Percentiles rank a stretch among this genome's conserved stretches.
Evolutionary conservation across 163 green algal species (phyloP).

Genomic region (Smithsoniella earleae): DNA sequence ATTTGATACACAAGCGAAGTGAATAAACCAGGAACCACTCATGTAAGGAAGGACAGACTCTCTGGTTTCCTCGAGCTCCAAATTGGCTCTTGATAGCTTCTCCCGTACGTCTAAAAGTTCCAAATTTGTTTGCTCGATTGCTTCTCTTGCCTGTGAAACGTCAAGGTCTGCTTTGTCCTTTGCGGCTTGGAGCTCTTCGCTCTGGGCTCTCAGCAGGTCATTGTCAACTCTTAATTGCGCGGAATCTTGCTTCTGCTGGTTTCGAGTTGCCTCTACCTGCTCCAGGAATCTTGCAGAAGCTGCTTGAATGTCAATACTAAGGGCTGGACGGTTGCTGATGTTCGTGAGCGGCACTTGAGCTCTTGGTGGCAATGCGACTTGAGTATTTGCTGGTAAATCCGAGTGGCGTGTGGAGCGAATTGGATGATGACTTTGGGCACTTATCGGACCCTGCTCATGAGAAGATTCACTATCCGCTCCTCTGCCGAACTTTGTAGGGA

Average conservation of each 20-base stretch:
- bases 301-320: not conserved
- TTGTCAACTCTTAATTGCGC: not conserved
- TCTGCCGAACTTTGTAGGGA: too few species aligned
- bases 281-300: constrained; percentile 23
- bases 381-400: too few species aligned
- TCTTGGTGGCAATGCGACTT: too few species aligned
- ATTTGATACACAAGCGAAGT: too few species aligned
- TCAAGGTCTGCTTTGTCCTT: constrained; percentile 15
- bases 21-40: too few species aligned
- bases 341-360: constrained; percentile 11
- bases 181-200: not conserved
- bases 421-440: too few species aligned
- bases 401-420: too few species aligned
- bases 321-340: constrained; percentile 13
- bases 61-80: constrained; percentile 15
- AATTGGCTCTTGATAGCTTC: not conserved
- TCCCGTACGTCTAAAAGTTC: not conserved
- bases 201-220: not conserved
- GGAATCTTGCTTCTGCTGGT: constrained; percentile 6
- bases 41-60: too few species aligned
- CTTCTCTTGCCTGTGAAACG: not conserved
- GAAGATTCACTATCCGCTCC: too few species aligned
- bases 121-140: not conserved
- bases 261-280: constrained; percentile 13
- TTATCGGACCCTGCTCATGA: too few species aligned